Conservation (phyloP, 768 basidiomycete species). For the Podaxis sp. region DNA sequence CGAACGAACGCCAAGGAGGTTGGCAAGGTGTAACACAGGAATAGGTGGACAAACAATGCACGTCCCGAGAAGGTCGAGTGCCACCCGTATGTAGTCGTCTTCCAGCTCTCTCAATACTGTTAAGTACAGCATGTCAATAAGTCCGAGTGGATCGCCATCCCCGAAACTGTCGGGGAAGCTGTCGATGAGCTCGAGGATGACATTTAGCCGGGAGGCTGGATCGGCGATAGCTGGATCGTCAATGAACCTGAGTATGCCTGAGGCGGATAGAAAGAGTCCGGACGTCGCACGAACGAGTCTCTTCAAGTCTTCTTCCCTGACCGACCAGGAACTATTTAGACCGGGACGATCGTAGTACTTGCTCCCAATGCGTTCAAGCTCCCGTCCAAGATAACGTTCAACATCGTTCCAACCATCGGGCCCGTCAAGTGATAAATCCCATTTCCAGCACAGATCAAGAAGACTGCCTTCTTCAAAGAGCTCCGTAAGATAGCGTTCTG, state of each 20-base stretch:
- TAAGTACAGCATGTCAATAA: background rate
- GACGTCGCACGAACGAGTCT: constrained; percentile 9
- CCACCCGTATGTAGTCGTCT: background rate
- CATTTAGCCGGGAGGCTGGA: background rate
- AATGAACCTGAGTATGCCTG: constrained; percentile 13
- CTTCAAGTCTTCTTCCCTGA: background rate
- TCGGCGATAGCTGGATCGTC: constrained; percentile 11
- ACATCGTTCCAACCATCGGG: background rate
- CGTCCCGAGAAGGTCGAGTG: background rate
- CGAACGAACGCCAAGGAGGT: background rate
- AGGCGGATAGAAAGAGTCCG: constrained; percentile 17
- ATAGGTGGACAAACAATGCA: background rate
- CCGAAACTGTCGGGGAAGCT: background rate
- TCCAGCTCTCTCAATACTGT: background rate
- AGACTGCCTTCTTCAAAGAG: background rate
- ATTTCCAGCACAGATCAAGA: background rate
- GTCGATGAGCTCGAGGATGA: background rate
- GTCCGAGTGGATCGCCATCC: background rate
- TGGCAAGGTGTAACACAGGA: background rate
- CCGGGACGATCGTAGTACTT: background rate
- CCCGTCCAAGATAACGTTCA: background rate
- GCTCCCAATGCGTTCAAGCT: background rate
- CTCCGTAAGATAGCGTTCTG: constrained; percentile 11
- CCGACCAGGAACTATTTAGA: background rate
- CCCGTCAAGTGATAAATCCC: background rate